Conservation (phyloP, 2,329 filamentous ascomycete species). For the Botrytis pseudocinerea region DNA sequence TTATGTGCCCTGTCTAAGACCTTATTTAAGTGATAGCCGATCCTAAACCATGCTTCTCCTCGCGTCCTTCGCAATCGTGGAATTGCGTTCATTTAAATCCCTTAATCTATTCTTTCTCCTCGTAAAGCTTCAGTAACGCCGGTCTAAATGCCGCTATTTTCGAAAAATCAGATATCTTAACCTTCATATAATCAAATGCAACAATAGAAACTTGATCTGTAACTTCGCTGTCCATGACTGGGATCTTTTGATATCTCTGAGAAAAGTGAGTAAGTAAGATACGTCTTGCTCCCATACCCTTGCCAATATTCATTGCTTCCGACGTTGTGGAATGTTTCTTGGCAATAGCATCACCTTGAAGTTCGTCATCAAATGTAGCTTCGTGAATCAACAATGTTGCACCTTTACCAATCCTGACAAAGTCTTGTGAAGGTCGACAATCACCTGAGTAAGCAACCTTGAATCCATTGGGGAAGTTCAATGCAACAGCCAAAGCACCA, state of each 20-base stretch:
- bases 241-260: constrained; percentile 70
- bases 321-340: constrained; percentile 90
- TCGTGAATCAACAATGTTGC: constrained; percentile 90
- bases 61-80: neutral
- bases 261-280: constrained; percentile 92
- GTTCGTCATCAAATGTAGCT: constrained; percentile 90
- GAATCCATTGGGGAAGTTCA: constrained; percentile 78
- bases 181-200: constrained; percentile 77
- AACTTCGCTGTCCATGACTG: constrained; percentile 44
- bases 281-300: constrained; percentile 74
- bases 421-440: constrained; percentile 74
- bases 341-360: constrained; percentile 71
- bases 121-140: constrained; percentile 59
- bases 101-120: constrained; percentile 39
- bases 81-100: neutral
- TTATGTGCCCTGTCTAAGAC: neutral
- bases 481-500: constrained; percentile 71
- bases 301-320: constrained; percentile 79
- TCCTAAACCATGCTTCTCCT: neutral
- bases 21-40: neutral
- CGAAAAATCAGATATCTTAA: constrained; percentile 69
- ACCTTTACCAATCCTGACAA: constrained; percentile 69
- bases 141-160: constrained; percentile 63
- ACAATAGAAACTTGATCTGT: constrained; percentile 65
- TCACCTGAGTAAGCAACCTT: constrained; percentile 94